Conservation (phyloP, 2,329 filamentous ascomycete genomes). For the Lasiodiplodia sp. region DNA sequence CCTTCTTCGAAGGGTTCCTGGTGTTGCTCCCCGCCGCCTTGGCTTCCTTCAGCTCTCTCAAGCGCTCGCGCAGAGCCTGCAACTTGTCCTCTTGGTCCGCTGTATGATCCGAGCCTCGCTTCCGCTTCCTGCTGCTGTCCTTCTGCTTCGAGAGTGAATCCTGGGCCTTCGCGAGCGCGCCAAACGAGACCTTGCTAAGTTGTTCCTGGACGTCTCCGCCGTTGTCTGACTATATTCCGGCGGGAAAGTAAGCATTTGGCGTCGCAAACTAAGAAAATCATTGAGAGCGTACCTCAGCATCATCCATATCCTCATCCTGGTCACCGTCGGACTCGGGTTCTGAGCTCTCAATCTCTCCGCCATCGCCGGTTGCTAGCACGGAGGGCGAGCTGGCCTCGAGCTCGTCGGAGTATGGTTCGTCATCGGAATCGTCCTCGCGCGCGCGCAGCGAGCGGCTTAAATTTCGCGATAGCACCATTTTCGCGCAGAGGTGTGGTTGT, state of each 20-base stretch:
- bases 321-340: conserved; percentile 46
- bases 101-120: conserved; percentile 49
- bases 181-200: conserved; percentile 77
- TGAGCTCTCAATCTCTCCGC: conserved; percentile 39
- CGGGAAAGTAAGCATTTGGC: conserved; percentile 23
- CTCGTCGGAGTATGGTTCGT: conserved; percentile 49
- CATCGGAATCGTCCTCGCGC: conserved; percentile 44
- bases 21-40: conserved; percentile 36
- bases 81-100: conserved; percentile 55
- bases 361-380: conserved; percentile 48
- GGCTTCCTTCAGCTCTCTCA: conserved; percentile 52
- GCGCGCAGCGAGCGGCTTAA: conserved; percentile 47
- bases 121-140: conserved; percentile 49
- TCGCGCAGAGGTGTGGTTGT: neutral
- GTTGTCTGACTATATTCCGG: conserved; percentile 43
- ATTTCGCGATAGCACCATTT: conserved; percentile 46
- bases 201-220: conserved; percentile 52
- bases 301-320: conserved; percentile 38
- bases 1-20: conserved; percentile 31
- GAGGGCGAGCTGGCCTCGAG: conserved; percentile 50
- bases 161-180: conserved; percentile 87
- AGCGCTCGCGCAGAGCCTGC: conserved; percentile 52
- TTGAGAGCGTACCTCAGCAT: conserved; percentile 37
- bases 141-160: conserved; percentile 63
- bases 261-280: neutral